Percentiles rank a stretch among this genome's conserved stretches.
Conservation (phyloP, 768 basidiomycete genomes). For the Leccinellum rugosiceps region DNA sequence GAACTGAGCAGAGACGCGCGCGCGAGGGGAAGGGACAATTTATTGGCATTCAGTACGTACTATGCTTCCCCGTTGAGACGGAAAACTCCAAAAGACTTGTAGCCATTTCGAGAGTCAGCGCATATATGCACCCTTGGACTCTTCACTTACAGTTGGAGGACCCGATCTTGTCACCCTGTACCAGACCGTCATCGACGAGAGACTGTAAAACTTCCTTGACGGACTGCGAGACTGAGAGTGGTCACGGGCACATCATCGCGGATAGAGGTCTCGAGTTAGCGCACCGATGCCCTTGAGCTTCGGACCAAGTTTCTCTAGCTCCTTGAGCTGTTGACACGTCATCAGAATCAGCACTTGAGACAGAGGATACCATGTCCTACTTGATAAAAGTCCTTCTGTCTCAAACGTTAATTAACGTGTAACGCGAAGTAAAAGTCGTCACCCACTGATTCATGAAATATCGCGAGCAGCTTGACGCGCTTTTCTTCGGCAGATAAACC, state of each 20-base stretch:
- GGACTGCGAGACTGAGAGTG: slow-evolving; percentile 69
- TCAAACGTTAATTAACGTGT: background rate
- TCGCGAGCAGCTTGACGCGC: slow-evolving; percentile 81
- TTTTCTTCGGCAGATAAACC: slow-evolving; percentile 91
- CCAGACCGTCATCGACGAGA: slow-evolving; percentile 82
- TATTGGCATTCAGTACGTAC: slow-evolving; percentile 37
- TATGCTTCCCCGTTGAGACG: slow-evolving; percentile 78
- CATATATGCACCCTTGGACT: slow-evolving; percentile 29
- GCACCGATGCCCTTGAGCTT: slow-evolving; percentile 90
- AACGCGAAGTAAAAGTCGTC: background rate
- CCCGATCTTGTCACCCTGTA: slow-evolving; percentile 89
- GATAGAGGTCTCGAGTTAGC: slow-evolving; percentile 1
- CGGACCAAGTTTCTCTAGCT: slow-evolving; percentile 84
- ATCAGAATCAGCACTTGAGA: background rate
- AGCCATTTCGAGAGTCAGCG: slow-evolving; percentile 9
- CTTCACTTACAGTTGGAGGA: slow-evolving; percentile 80
- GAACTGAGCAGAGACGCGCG: background rate
- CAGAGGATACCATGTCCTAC: slow-evolving; percentile 19
- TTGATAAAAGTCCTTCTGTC: slow-evolving; percentile 82
- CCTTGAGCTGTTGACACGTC: slow-evolving; percentile 60
- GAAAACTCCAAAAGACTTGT: slow-evolving; percentile 94
- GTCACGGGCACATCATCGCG: background rate
- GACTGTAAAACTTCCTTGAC: slow-evolving; percentile 91
- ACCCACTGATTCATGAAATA: slow-evolving; percentile 85
- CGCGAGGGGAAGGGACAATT: background rate